Base-by-base conservation (phyloP, 164 flowering plant species). In the Vitis labrusca region DNA sequence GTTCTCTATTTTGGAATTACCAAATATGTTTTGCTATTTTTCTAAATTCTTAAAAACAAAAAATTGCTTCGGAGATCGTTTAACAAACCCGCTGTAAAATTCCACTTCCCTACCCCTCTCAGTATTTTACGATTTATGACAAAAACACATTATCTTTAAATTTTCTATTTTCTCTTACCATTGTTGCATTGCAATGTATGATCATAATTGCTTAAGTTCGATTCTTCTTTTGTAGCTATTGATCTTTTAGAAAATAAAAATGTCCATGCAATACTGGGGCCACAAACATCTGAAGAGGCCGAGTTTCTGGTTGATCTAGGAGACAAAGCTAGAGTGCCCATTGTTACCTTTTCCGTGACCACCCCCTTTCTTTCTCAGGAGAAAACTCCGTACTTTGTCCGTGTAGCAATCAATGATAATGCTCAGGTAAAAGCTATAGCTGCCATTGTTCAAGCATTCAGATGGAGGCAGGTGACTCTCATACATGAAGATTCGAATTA, bases 181-280 rank as follows among this genome's bases (percentile, higher is more conserved):
- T 23, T 23, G 27, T 23, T 23, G 2, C 27, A 23, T 23, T 23
- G 27, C 27, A 23, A 23, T 23, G 27, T 23, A 23, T 23, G 2
- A 23, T 23, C 27, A 23, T 23, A 23, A 23, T 23, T 23, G 27
- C 27, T 23, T 23, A 23, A 23, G 27, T 23, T 23, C 27, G 27
- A 23, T 10, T 16, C 5, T 44, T 15, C 5, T 5, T 3, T 2
- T 49, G 64, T 67, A 75, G 78, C 62, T 19, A 3, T 59, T 14
- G 66, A 71, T 32, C 68, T 77, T 56, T 13, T 73, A 10, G 16
- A 60, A 58, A 65, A 66, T 19, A 44, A 1, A 3, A 8, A 59
- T 47, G 68, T 73, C 7, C 27, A 73, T 32, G 77, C 74, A 3
- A 72, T 77, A 1, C 47, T 77, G 2, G 79, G 73, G 2, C 73